Evolutionary conservation across 139 green algal genomes (phyloP).

Genomic region (Chlamydomonas asymmetrica): DNA sequence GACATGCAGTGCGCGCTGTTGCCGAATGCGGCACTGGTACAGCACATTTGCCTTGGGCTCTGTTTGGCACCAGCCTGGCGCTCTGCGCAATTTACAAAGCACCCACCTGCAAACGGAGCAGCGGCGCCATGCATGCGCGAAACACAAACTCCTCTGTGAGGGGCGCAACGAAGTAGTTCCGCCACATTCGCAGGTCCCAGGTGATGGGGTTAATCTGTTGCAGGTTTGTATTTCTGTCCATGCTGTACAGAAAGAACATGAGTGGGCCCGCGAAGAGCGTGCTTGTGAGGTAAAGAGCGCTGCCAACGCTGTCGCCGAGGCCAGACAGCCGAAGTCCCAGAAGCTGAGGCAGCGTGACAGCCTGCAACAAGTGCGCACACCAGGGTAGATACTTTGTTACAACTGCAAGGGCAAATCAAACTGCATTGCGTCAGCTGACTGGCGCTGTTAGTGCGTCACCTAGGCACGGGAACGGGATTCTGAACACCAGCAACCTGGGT

Average conservation of each 20-base stretch:
- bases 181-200: conserved; percentile 6
- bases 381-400: not conserved
- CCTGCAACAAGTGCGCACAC: not conserved
- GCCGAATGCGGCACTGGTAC: no score
- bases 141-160: conserved; percentile 85
- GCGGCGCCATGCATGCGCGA: conserved; percentile 72
- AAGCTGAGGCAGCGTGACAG: conserved; percentile 7
- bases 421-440: not conserved
- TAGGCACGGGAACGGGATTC: not conserved
- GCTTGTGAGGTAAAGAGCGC: conserved; percentile 46
- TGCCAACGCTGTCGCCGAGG: conserved; percentile 10
- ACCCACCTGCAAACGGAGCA: conserved; percentile 59
- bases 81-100: not conserved
- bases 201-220: not conserved
- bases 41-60: no score
- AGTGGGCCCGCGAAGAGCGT: conserved; percentile 56
- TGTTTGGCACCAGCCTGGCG: not conserved
- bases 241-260: not conserved
- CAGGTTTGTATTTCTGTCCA: not conserved
- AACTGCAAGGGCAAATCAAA: not conserved
- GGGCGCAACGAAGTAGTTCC: conserved; percentile 54
- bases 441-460: not conserved
- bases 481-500: not conserved
- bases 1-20: no score
- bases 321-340: conserved; percentile 39